Percentiles rank a stretch among this genome's conserved stretches.
Conservation (phyloP, 2,329 filamentous ascomycete species). For the Curvularia sp. region DNA sequence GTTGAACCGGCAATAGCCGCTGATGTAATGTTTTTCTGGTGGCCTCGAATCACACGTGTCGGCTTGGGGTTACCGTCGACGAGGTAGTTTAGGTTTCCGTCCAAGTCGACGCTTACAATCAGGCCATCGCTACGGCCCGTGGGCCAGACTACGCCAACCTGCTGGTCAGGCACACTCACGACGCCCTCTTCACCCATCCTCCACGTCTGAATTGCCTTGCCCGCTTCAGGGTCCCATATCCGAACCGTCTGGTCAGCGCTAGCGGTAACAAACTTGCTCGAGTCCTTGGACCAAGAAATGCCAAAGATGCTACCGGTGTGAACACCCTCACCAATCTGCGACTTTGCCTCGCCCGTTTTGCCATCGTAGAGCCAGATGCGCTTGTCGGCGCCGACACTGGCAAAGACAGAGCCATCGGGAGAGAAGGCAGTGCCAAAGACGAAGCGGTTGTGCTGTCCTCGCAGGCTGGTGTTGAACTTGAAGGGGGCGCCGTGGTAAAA, state of each 20-base stretch:
- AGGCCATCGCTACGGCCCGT: conserved; percentile 81
- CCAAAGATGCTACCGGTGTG: conserved; percentile 94
- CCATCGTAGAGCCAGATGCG: conserved; percentile 95
- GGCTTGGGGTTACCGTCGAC: conserved; percentile 73
- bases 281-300: conserved; percentile 88
- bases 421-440: conserved; percentile 88
- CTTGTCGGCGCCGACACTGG: conserved; percentile 91
- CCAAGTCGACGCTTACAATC: conserved; percentile 87
- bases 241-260: conserved; percentile 95
- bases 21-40: conserved; percentile 89
- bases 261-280: conserved; percentile 84
- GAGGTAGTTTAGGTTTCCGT: conserved; percentile 90
- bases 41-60: conserved; percentile 77
- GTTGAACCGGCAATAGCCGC: conserved; percentile 68
- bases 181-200: conserved; percentile 76
- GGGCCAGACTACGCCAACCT: conserved; percentile 93
- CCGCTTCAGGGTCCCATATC: conserved; percentile 87
- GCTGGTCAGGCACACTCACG: conserved; percentile 80
- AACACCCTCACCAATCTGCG: conserved; percentile 78
- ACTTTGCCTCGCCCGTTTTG: conserved; percentile 85
- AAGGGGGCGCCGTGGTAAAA: conserved; percentile 95
- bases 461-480: conserved; percentile 87
- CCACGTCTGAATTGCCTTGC: conserved; percentile 82
- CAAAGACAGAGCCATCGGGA: conserved; percentile 80
- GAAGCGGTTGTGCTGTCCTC: conserved; percentile 84